Evolutionary conservation across 345 rosid genomes (phyloP).

Genomic region (Eucalyptus marginata): DNA sequence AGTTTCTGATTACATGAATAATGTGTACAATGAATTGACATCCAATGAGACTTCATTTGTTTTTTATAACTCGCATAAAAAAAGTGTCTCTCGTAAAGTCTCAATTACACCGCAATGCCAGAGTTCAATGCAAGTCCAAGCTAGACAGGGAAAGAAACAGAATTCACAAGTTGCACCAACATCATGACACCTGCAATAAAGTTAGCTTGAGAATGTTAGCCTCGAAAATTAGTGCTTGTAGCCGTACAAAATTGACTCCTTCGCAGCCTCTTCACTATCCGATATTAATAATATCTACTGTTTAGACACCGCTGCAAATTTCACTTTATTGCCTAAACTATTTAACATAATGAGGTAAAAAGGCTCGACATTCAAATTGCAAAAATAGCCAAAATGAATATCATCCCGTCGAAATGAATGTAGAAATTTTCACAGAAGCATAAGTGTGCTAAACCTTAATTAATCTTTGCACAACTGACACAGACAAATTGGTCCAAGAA

Average conservation of each 20-base stretch:
- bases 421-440: not conserved
- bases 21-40: no score
- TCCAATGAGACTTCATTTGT: no score
- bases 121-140: not conserved
- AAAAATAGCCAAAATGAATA: not conserved
- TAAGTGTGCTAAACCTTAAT: not conserved
- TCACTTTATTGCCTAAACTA: not conserved
- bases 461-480: not conserved
- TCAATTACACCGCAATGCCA: not conserved
- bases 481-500: not conserved
- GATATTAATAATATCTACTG: not conserved
- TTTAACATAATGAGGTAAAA: not conserved
- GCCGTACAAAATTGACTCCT: slow-evolving; percentile 30
- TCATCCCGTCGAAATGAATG: not conserved
- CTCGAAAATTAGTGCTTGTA: slow-evolving; percentile 51
- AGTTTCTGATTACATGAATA: no score
- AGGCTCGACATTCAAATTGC: not conserved
- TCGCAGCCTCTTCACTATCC: slow-evolving; percentile 39
- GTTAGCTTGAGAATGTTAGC: slow-evolving; percentile 33
- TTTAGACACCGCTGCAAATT: not conserved
- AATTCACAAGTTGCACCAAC: slow-evolving; percentile 16
- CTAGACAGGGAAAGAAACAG: not conserved
- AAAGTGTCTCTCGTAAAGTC: not conserved
- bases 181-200: slow-evolving; percentile 35
- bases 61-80: no score